A percentile compares a stretch with the other conserved stretches of the same genome.
Evolutionary conservation across 2,329 filamentous ascomycete genomes (phyloP).

Genomic region (Phaeosphaeriaceae sp.): DNA sequence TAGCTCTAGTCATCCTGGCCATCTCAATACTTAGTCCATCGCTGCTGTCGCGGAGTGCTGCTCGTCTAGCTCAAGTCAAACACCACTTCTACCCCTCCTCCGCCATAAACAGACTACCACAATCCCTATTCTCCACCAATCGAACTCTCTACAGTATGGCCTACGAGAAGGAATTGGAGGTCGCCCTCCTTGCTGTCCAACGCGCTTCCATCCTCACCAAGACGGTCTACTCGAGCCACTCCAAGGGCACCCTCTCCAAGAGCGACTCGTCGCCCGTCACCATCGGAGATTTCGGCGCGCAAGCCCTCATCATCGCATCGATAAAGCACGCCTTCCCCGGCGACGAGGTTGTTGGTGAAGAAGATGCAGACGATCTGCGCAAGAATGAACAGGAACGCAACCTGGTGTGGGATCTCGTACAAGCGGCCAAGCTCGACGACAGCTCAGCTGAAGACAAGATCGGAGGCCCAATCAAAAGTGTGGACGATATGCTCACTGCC

Average conservation of each 20-base stretch:
- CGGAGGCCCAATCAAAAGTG: conserved; percentile 71
- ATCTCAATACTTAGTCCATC: conserved; percentile 37
- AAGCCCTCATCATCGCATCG: conserved; percentile 92
- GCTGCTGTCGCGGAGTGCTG: conserved; percentile 35
- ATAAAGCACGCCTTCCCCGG: conserved; percentile 87
- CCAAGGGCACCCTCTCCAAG: conserved; percentile 93
- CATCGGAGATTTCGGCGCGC: conserved; percentile 96
- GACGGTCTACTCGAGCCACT: conserved; percentile 82
- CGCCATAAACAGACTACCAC: conserved; percentile 22
- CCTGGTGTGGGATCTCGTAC: conserved; percentile 85
- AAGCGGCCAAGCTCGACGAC: conserved; percentile 73
- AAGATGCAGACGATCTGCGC: conserved; percentile 84
- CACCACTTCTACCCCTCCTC: conserved; percentile 38
- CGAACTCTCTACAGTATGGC: conserved; percentile 43
- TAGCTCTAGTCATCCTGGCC: conserved; percentile 43
- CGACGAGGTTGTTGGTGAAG: conserved; percentile 93
- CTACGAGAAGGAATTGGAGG: conserved; percentile 79
- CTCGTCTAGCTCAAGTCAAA: conserved; percentile 39
- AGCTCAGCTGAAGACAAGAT: conserved; percentile 69
- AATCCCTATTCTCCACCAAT: conserved; percentile 16
- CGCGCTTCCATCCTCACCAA: conserved; percentile 79
- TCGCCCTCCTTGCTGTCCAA: conserved; percentile 89
- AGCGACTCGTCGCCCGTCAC: conserved; percentile 96
- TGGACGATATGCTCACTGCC: conserved; percentile 68
- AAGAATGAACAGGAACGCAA: conserved; percentile 72